Conservation (phyloP, 495 filamentous ascomycete species). For the Neurospora sp. region DNA sequence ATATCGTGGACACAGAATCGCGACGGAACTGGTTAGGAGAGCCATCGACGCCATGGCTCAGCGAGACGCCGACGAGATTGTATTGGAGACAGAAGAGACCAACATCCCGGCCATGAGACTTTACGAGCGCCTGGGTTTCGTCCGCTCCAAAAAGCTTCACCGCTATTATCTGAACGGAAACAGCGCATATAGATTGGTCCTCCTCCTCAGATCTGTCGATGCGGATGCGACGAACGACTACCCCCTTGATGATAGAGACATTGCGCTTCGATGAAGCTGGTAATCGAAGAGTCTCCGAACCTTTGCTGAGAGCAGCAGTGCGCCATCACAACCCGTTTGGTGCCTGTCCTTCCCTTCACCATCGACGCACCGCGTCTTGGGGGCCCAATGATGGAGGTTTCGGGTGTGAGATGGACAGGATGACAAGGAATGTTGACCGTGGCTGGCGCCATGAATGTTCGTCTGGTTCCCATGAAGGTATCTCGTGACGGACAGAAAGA, state of each 20-base stretch:
- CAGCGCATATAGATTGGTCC: slow-evolving; percentile 78
- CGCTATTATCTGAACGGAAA: slow-evolving; percentile 97
- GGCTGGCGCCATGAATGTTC: neutral
- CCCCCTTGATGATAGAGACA: slow-evolving; percentile 14
- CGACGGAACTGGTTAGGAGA: slow-evolving; percentile 77
- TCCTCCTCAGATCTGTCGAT: slow-evolving; percentile 59
- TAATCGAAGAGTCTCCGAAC: neutral
- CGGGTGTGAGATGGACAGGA: neutral
- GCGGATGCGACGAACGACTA: slow-evolving; percentile 17
- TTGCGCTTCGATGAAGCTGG: neutral
- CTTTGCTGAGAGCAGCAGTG: neutral
- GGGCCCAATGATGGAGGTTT: neutral
- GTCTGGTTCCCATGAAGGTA: neutral
- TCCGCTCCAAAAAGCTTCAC: slow-evolving; percentile 86
- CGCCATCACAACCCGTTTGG: neutral
- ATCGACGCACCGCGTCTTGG: neutral
- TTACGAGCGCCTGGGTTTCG: slow-evolving; percentile 88
- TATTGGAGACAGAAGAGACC: slow-evolving; percentile 92
- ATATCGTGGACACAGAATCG: slow-evolving; percentile 79
- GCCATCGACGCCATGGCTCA: slow-evolving; percentile 87
- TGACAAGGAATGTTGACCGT: neutral
- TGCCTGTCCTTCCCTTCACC: neutral
- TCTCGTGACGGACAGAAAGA: neutral
- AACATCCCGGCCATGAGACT: slow-evolving; percentile 87
- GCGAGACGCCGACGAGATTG: slow-evolving; percentile 83